phyloP scores from a whole-genome alignment of 345 rosid species.

The Clausena lansium region DNA sequence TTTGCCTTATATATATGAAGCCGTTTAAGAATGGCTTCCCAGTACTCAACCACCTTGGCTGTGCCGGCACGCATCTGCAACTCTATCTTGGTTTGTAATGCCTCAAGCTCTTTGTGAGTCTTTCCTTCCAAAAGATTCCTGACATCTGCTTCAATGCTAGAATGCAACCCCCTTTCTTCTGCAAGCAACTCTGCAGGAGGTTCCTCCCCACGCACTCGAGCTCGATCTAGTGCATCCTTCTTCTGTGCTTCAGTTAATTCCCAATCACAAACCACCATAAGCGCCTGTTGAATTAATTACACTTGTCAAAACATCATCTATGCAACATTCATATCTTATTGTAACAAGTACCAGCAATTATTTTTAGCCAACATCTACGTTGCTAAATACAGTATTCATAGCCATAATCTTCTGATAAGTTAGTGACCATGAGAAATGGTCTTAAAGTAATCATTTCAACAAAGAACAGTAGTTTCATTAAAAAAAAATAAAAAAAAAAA shows the following conservation, averaged over 20 bases:
- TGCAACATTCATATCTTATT: not conserved
- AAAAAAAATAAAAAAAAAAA: too few relatives aligned
- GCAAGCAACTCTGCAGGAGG: conserved; percentile 92
- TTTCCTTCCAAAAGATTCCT: conserved; percentile 76
- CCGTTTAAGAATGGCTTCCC: conserved; percentile 94
- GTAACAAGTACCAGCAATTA: not conserved
- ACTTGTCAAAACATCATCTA: conserved; percentile 10
- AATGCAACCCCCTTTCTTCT: conserved; percentile 91
- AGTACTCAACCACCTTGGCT: conserved; percentile 94
- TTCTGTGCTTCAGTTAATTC: conserved; percentile 89
- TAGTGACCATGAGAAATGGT: not conserved
- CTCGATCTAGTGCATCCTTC: conserved; percentile 85
- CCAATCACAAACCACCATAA: conserved; percentile 87
- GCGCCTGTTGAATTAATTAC: conserved; percentile 57
- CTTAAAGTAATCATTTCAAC: not conserved
- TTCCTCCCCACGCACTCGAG: conserved; percentile 92
- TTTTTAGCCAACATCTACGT: not conserved
- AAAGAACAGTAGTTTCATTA: not conserved
- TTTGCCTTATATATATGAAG: conserved; percentile 92
- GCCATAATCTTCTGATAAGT: not conserved
- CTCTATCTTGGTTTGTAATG: conserved; percentile 65
- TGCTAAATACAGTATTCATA: not conserved
- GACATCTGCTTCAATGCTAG: conserved; percentile 84
- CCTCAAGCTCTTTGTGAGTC: conserved; percentile 67
- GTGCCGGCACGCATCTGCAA: conserved; percentile 81